A percentile compares a stretch with the other conserved stretches of the same genome.
Conservation (phyloP, 495 filamentous ascomycete genomes). For the Schizothecium vesticola region DNA sequence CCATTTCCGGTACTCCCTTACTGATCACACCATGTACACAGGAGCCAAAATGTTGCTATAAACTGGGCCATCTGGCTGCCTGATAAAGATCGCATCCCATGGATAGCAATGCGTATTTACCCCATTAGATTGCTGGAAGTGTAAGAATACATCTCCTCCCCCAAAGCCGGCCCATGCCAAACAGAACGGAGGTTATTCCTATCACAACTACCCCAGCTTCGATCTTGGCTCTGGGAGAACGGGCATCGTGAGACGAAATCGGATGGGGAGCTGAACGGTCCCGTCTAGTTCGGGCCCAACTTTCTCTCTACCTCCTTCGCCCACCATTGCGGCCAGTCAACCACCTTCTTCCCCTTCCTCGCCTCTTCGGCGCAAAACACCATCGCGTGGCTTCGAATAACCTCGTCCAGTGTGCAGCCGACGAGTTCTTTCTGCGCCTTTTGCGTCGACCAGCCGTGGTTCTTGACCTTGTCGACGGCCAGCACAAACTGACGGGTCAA, state of each 20-base stretch:
- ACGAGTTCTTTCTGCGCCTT: slow-evolving; percentile 71
- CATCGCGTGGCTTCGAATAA: slow-evolving; percentile 81
- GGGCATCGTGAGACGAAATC: not conserved
- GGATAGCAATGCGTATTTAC: too few species aligned
- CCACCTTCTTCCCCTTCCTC: slow-evolving; percentile 57
- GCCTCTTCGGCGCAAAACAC: slow-evolving; percentile 95
- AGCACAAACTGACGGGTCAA: slow-evolving; percentile 71
- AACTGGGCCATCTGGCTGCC: too few species aligned
- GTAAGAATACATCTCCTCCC: too few species aligned
- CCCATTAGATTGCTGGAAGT: too few species aligned
- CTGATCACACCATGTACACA: not conserved
- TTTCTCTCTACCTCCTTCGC: slow-evolving; percentile 40
- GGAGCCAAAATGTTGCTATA: too few species aligned
- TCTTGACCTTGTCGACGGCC: slow-evolving; percentile 76
- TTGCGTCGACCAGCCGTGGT: slow-evolving; percentile 57
- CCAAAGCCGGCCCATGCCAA: not conserved
- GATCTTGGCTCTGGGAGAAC: not conserved
- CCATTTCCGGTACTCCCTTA: not conserved
- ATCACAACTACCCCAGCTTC: not conserved
- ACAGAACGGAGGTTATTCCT: not conserved
- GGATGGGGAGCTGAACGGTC: not conserved
- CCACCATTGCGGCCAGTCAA: slow-evolving; percentile 83
- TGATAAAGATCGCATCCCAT: not conserved
- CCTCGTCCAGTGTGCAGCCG: slow-evolving; percentile 78
- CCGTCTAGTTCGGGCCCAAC: slow-evolving; percentile 4